Base-by-base conservation (phyloP, 257 asterid species). In the Echites panduratus region DNA sequence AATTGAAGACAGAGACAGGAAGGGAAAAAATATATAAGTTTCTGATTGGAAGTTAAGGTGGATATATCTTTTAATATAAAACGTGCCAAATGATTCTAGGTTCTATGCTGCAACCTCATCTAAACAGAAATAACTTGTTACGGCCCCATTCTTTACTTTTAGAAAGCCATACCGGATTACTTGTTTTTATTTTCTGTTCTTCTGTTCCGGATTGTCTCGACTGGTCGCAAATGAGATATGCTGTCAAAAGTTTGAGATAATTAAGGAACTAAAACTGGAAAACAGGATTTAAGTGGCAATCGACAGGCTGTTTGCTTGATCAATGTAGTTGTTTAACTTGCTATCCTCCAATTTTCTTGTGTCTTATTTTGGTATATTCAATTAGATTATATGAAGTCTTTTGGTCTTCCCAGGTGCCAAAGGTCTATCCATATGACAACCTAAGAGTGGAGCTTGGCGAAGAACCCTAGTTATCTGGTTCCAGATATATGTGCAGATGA, bases 391-490 rank as follows among this genome's bases (percentile, higher is more conserved):
- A 47, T 44, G 12, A 35, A 12, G 14, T 49, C 20, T 72, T 63
- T 53, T 32, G 69, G n/a, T 65, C 26, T 47, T 49, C 45, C 53
- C 88, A 84, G 88, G 70, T 92, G 19, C 96, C 94, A 2, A 90
- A 87, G 84, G 90, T 92, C 59, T 90, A 71, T 76, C 96, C 96
- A 22, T 92, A 85, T 20, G 98, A 90, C 87, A 88, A 92, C 84
- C 75, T 92, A 63, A 85, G 88, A 80, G 89, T 79, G 56, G 98
- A 90, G 92, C 98, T 92, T 57, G 97, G 98, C 69, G 98, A 86
- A 76, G 96, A 91, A 74, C 87, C 96, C 22, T 85, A 86, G 73
- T 32, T 52, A 26, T 52, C 40, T 54, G 59, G 66, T 24, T 70
- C 68, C 63, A 22, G 20, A 44, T 72, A 73, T 26, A 11, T 66